A percentile compares a stretch with the other conserved stretches of the same genome.
Evolutionary conservation across 108 stramenopile genomes (phyloP).

Genomic region (Pseudonitzschia multistriata): DNA sequence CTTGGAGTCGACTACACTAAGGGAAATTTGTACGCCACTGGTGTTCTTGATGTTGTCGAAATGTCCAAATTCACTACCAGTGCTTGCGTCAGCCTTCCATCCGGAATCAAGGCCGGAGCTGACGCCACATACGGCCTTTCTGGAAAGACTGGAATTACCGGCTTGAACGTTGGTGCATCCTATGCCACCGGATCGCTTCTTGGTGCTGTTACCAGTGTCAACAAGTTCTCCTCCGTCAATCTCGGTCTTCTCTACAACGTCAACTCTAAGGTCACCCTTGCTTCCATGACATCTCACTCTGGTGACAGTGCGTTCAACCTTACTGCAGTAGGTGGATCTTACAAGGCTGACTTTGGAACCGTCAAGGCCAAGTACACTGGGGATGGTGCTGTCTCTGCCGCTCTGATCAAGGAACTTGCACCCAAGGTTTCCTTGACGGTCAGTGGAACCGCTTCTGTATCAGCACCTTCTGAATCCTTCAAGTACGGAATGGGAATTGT

Average conservation of each 20-base stretch:
- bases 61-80: constrained; percentile 82
- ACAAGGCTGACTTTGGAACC: constrained; percentile 73
- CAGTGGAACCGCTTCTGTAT: constrained; percentile 68
- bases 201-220: constrained; percentile 66
- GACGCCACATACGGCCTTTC: constrained; percentile 83
- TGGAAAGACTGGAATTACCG: constrained; percentile 73
- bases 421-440: constrained; percentile 87
- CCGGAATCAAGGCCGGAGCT: constrained; percentile 81
- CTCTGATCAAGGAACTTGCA: constrained; percentile 80
- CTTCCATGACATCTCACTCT: constrained; percentile 79
- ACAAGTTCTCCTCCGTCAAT: constrained; percentile 76
- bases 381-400: constrained; percentile 69
- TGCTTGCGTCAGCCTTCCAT: constrained; percentile 69
- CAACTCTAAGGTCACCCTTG: constrained; percentile 72
- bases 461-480: constrained; percentile 69
- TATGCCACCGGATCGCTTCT: constrained; percentile 82
- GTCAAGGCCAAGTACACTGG: constrained; percentile 88
- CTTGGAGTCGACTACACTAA: constrained; percentile 83
- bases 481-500: constrained; percentile 83
- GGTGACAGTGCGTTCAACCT: constrained; percentile 64
- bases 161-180: constrained; percentile 76
- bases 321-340: constrained; percentile 69
- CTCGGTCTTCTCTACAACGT: constrained; percentile 86
- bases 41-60: constrained; percentile 75
- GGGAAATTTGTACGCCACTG: constrained; percentile 75